Percentiles rank a stretch among this genome's conserved stretches.
Conservation (phyloP, 2,329 filamentous ascomycete genomes). For the Diaporthe sp. region DNA sequence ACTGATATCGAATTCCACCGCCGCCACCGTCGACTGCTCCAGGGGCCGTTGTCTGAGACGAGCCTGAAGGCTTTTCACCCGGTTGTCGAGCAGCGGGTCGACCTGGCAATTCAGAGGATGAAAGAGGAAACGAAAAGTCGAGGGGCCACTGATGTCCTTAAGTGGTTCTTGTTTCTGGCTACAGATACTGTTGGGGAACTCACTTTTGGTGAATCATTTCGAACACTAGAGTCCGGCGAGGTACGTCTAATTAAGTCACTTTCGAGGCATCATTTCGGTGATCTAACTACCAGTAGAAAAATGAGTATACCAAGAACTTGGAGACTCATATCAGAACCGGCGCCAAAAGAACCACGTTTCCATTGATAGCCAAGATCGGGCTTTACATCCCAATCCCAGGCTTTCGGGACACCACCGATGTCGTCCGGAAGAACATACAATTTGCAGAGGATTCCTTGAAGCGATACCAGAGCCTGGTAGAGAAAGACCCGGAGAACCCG, state of each 20-base stretch:
- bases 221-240: slow-evolving; percentile 64
- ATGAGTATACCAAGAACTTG: slow-evolving; percentile 58
- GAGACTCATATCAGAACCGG: slow-evolving; percentile 45
- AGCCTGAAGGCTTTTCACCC: slow-evolving; percentile 51
- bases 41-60: slow-evolving; percentile 55
- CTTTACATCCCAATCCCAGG: slow-evolving; percentile 26
- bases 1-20: slow-evolving; percentile 56
- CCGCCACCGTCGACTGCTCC: slow-evolving; percentile 57
- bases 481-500: slow-evolving; percentile 14
- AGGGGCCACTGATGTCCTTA: slow-evolving; percentile 60
- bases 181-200: slow-evolving; percentile 69
- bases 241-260: slow-evolving; percentile 47
- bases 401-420: slow-evolving; percentile 16
- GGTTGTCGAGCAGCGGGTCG: slow-evolving; percentile 54
- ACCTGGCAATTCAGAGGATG: slow-evolving; percentile 59
- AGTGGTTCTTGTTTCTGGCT: slow-evolving; percentile 67
- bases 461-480: slow-evolving; percentile 9
- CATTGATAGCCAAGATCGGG: slow-evolving; percentile 43
- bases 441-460: slow-evolving; percentile 11
- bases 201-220: slow-evolving; percentile 68
- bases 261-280: accelerated
- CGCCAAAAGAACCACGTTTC: slow-evolving; percentile 47
- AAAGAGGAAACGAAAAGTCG: slow-evolving; percentile 55
- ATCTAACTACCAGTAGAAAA: slow-evolving; percentile 50
- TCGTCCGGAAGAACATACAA: slow-evolving; percentile 3